Percentiles rank a stretch among this genome's conserved stretches.
Conservation (phyloP, 768 basidiomycete genomes). For the Austroboletus festivus region DNA sequence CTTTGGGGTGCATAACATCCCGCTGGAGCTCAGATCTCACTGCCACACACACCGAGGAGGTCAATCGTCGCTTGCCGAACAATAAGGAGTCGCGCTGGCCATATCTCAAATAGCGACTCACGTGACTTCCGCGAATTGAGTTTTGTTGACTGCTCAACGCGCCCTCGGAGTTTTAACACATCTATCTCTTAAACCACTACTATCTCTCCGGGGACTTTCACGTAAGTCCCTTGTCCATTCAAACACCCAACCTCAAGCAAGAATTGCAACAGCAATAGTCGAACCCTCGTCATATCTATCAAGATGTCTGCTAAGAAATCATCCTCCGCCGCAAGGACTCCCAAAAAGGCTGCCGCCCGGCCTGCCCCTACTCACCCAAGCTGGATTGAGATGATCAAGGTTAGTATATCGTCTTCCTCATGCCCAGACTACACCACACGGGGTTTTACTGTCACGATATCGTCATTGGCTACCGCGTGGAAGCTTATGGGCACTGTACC, state of each 20-base stretch:
- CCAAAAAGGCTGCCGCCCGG: conserved; percentile 33
- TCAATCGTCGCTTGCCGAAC: conserved; percentile 3
- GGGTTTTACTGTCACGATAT: conserved; percentile 5
- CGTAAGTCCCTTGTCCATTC: conserved; percentile 12
- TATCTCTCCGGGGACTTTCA: conserved; percentile 35
- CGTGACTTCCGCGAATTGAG: conserved; percentile 39
- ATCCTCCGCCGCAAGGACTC: conserved; percentile 42
- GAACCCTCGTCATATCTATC: conserved; percentile 12
- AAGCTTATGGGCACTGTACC: conserved; percentile 4
- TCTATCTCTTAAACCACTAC: conserved; percentile 47
- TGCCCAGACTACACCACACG: conserved; percentile 13
- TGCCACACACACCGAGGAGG: neutral
- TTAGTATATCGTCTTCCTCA: conserved; percentile 32
- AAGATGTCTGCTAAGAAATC: conserved; percentile 45
- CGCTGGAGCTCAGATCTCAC: conserved; percentile 3
- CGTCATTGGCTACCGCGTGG: conserved; percentile 7
- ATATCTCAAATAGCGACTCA: conserved; percentile 35
- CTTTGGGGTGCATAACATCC: conserved; percentile 13
- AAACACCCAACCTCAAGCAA: conserved; percentile 13
- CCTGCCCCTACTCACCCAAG: conserved; percentile 38
- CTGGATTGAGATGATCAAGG: conserved; percentile 85
- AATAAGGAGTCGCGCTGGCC: conserved; percentile 13
- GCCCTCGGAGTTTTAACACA: conserved; percentile 41
- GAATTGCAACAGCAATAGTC: conserved; percentile 17
- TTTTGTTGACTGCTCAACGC: conserved; percentile 39